These are phyloP conservation scores for Colletotrichum tropicale DNA, from an alignment of 2,329 filamentous ascomycete species.

Conservation along the genomic window DNA sequence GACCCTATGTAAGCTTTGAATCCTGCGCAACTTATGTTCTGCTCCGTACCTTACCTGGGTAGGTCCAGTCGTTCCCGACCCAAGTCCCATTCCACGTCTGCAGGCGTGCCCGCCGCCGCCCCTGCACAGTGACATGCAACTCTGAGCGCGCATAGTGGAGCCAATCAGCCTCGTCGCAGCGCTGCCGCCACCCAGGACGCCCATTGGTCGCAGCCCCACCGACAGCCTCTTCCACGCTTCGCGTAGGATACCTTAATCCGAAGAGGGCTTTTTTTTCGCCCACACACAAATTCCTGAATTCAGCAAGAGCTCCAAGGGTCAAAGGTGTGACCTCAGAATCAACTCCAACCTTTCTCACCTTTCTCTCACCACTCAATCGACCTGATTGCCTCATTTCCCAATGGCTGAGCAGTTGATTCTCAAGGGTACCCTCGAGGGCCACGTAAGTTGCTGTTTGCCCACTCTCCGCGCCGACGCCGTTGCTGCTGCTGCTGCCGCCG, in stretches of 20 bases:
- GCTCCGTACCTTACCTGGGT: neutral
- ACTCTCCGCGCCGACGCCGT: constrained; percentile 25
- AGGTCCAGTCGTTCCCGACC: neutral
- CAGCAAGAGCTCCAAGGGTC: constrained; percentile 20
- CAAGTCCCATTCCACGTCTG: neutral
- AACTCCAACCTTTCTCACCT: constrained; percentile 32
- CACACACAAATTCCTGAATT: constrained; percentile 55
- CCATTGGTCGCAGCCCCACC: constrained; percentile 10
- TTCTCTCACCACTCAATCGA: constrained; percentile 43
- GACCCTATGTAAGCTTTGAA: neutral
- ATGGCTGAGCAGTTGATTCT: constrained; percentile 96
- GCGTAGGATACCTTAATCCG: neutral
- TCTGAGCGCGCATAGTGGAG: neutral
- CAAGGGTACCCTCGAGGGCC: constrained; percentile 97
- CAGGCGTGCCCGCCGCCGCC: neutral
- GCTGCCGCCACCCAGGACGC: neutral
- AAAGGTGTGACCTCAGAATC: constrained; percentile 28
- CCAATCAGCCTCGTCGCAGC: constrained; percentile 1
- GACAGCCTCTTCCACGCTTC: neutral
- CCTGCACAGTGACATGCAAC: neutral
- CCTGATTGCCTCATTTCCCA: constrained; percentile 47
- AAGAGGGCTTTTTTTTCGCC: constrained; percentile 43
- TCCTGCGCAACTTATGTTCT: neutral
- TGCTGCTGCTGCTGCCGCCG: constrained; percentile 20
- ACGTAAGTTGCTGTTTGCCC: constrained; percentile 62